Base-by-base conservation (phyloP, 306 rosid species). In the Datisca glomerata region DNA sequence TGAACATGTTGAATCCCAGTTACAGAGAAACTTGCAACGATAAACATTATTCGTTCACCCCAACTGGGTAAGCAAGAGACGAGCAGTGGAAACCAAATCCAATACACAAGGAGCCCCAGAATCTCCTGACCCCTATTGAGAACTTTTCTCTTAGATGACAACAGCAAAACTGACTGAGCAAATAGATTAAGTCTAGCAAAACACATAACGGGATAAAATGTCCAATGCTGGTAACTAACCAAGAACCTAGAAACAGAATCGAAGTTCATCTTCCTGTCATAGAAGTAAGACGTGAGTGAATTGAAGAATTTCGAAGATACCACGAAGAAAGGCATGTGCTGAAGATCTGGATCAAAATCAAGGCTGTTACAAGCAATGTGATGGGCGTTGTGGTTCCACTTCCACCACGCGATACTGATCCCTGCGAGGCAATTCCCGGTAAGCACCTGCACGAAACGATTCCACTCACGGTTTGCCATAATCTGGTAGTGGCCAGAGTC, bases 381-480 rank as follows among this genome's bases (percentile, higher is more conserved):
- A 49, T 81, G 96, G n/a, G 82, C 85, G 44, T 85, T 85, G 48
- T 85, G 96, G 31, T 93, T 85, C 96, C 96, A 85, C 23, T 85
- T 85, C 96, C 96, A 85, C 91, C 96, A 81, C 3, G 93, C 96
- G 47, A 85, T 85, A 62, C 96, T 81, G 27, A 85, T 85, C 18
- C 96, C 96, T 27, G 91, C 75, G 16, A 85, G 18, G 57, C 89
- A 85, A 55, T 85, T 85, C 21, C 96, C 96, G 42, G 93, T 52
- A 13, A 81, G n/a, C 12, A 85, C 28, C 32, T 85, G 96, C 0
- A 75, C 75, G 0, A 74, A 11, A 45, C 49, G 72, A 69, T 60
- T 85, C 28, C 31, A 77, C 8, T 44, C 44, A 0, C 34, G 53
- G 38, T 57, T 64, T 0, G 66, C 18, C 93, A 85, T 81, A 11